These are phyloP conservation scores for Collybia mongolica DNA, from an alignment of 768 basidiomycete species.

Conservation along the genomic window DNA sequence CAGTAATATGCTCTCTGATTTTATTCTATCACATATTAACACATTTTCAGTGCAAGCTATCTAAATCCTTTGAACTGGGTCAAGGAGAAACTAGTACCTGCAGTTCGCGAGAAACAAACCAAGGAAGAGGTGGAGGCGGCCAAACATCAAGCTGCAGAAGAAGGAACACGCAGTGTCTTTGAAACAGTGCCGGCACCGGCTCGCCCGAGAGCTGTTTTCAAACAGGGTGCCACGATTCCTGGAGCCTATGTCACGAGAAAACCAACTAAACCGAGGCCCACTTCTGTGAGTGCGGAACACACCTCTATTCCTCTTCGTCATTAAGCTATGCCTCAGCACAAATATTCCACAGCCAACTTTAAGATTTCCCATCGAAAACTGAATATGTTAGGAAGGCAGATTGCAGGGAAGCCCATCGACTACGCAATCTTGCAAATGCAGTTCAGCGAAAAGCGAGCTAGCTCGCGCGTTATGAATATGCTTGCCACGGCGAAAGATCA, in stretches of 20 bases:
- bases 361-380: constrained; percentile 94
- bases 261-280: constrained; percentile 23
- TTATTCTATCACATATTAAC: background rate
- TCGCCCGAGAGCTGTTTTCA: background rate
- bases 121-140: constrained; percentile 46
- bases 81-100: constrained; percentile 53
- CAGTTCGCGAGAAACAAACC: constrained; percentile 40
- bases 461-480: constrained; percentile 84
- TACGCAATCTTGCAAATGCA: constrained; percentile 96
- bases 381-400: constrained; percentile 83
- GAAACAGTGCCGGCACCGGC: constrained; percentile 30
- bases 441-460: constrained; percentile 91
- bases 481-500: constrained; percentile 85
- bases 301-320: background rate
- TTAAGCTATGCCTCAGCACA: constrained; percentile 56
- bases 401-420: constrained; percentile 90
- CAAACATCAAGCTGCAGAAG: constrained; percentile 40
- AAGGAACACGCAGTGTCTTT: constrained; percentile 51
- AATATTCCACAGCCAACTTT: constrained; percentile 90
- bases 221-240: background rate
- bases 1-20: constrained; percentile 31
- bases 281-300: constrained; percentile 19
- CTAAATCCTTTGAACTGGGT: constrained; percentile 66
- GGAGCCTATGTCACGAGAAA: constrained; percentile 11
- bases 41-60: constrained; percentile 37